A percentile compares a stretch with the other conserved stretches of the same genome.
Evolutionary conservation across 805 yeast species (phyloP).

Genomic region (Vanderwaltozyma yarrowii): DNA sequence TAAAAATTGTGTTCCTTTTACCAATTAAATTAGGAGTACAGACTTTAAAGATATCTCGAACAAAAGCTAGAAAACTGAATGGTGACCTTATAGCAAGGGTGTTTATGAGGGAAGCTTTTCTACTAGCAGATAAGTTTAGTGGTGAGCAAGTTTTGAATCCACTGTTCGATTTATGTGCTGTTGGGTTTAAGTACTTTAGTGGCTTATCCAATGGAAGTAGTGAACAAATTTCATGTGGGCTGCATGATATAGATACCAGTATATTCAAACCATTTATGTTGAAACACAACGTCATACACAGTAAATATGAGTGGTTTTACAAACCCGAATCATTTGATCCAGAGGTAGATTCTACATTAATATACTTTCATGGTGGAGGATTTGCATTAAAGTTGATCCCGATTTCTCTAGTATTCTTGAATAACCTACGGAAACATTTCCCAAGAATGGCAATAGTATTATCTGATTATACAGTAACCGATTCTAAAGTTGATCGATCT

Average conservation of each 20-base stretch:
- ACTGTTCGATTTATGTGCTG: constrained; percentile 3
- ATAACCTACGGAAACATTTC: constrained; percentile 6
- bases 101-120: constrained; percentile 11
- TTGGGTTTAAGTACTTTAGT: background rate
- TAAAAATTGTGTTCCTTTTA: constrained; percentile 5
- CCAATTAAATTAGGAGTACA: constrained; percentile 2
- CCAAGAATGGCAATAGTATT: constrained; percentile 11
- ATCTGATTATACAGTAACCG: constrained; percentile 15
- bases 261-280: background rate
- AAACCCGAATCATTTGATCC: constrained; percentile 11
- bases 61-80: background rate
- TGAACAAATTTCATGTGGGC: background rate
- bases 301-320: constrained; percentile 6
- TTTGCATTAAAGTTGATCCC: constrained; percentile 14
- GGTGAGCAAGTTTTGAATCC: constrained; percentile 11
- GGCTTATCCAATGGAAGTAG: background rate
- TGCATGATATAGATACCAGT: background rate
- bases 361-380: constrained; percentile 24
- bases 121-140: constrained; percentile 5
- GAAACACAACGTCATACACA: background rate
- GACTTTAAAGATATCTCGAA: background rate
- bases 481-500: constrained; percentile 1
- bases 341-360: constrained; percentile 9
- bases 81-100: constrained; percentile 4
- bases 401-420: constrained; percentile 7